Evolutionary conservation across 331 rosid species (phyloP).

Genomic region (Malus hybrid): DNA sequence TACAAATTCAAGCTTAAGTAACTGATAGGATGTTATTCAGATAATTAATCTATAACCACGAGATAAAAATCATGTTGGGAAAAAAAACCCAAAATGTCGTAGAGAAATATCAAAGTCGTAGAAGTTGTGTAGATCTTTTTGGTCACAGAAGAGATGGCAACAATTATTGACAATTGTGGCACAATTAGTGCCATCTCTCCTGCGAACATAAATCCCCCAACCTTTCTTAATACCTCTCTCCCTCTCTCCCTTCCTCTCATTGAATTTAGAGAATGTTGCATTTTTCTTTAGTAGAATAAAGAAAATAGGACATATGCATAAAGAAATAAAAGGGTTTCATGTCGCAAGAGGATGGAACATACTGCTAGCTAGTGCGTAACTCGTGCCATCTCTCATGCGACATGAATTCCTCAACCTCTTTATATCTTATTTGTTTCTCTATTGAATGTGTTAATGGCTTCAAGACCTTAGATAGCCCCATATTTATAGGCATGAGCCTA

Average conservation of each 20-base stretch:
- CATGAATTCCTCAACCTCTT: conserved; percentile 6
- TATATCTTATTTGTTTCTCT: neutral
- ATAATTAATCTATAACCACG: too few relatives aligned
- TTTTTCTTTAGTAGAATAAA: too few relatives aligned
- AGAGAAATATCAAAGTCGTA: neutral
- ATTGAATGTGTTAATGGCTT: neutral
- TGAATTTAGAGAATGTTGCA: too few relatives aligned
- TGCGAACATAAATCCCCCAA: neutral
- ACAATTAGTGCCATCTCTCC: too few relatives aligned
- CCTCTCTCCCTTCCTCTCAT: too few relatives aligned
- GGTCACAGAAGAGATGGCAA: neutral
- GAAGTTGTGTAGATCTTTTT: neutral
- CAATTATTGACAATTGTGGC: too few relatives aligned
- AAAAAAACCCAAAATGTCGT: too few relatives aligned
- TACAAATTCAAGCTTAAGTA: too few relatives aligned
- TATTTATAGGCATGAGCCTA: neutral
- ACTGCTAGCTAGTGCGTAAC: neutral
- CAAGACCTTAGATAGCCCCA: too few relatives aligned
- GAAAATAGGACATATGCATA: neutral
- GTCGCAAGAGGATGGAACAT: neutral
- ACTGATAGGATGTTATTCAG: too few relatives aligned
- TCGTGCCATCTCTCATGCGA: conserved; percentile 21
- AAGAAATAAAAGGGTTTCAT: neutral
- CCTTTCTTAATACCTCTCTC: neutral
- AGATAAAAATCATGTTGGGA: too few relatives aligned